Conservation (phyloP, 352 stramenopile species). For the Pythium oligandrum region DNA sequence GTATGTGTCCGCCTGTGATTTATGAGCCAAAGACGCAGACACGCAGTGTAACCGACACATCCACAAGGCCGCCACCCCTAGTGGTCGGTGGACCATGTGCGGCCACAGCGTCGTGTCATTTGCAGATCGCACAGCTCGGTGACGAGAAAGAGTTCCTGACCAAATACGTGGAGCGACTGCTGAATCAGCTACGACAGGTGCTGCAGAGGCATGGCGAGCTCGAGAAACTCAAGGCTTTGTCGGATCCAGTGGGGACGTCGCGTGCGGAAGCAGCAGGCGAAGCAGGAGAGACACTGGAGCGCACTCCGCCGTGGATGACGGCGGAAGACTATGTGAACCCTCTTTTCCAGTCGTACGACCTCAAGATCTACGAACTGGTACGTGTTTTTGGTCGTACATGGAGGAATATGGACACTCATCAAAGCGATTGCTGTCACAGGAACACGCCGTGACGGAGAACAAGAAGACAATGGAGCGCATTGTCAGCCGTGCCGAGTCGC, state of each 20-base stretch:
- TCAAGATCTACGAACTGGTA: constrained; percentile 53
- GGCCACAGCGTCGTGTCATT: constrained; percentile 19
- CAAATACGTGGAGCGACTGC: constrained; percentile 58
- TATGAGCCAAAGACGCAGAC: too few species aligned
- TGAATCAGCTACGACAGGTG: constrained; percentile 51
- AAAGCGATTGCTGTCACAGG: constrained; percentile 17
- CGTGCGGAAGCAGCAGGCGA: constrained; percentile 10
- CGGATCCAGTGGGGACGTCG: constrained; percentile 19
- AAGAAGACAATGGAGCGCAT: constrained; percentile 60
- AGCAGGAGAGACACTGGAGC: constrained; percentile 18
- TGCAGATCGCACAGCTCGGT: constrained; percentile 36
- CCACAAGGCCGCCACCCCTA: too few species aligned
- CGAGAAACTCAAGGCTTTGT: constrained; percentile 57
- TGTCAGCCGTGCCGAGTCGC: constrained; percentile 30
- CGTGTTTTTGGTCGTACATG: not conserved
- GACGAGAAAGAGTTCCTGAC: constrained; percentile 67
- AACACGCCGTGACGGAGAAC: constrained; percentile 40
- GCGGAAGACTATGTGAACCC: constrained; percentile 69
- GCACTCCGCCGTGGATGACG: constrained; percentile 51
- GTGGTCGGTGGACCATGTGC: constrained; percentile 6
- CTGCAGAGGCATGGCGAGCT: constrained; percentile 69
- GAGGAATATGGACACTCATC: too few species aligned
- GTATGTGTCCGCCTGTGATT: constrained; percentile 11
- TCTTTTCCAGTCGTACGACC: constrained; percentile 70
- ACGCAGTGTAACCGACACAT: too few species aligned